Evolutionary conservation across 129 eudicot genomes (phyloP).

Genomic region (Gnaphalium uliginosum): DNA sequence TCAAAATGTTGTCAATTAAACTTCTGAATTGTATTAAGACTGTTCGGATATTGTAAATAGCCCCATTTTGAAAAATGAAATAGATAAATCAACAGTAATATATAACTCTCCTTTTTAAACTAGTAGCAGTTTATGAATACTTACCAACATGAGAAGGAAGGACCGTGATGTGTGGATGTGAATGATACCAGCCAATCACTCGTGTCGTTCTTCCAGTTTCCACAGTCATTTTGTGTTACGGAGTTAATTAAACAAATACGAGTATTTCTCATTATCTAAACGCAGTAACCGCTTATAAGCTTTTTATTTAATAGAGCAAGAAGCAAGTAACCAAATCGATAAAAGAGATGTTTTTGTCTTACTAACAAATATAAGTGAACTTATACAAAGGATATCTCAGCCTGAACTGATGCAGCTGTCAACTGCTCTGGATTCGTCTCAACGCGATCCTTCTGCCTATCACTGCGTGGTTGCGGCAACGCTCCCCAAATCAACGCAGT

Average conservation of each 20-base stretch:
- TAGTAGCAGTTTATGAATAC: slow-evolving; percentile 29
- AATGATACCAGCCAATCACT: slow-evolving; percentile 99
- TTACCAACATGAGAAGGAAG: slow-evolving; percentile 99
- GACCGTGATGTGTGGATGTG: slow-evolving; percentile 99
- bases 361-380: slow-evolving; percentile 19
- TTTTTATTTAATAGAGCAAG: not conserved
- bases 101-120: slow-evolving; percentile 3
- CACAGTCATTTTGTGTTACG: slow-evolving; percentile 78
- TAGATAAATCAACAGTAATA: slow-evolving; percentile 2
- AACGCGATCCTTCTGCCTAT: slow-evolving; percentile 92
- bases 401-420: slow-evolving; percentile 96
- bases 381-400: slow-evolving; percentile 84
- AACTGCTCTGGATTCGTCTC: slow-evolving; percentile 99
- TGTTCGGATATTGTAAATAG: not conserved
- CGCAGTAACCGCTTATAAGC: not conserved
- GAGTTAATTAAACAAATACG: slow-evolving; percentile 57
- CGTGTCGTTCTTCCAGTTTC: slow-evolving; percentile 89
- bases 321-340: not conserved
- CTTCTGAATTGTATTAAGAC: not conserved
- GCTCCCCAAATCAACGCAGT: slow-evolving; percentile 98
- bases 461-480: slow-evolving; percentile 91
- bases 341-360: not conserved
- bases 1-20: too few species aligned
- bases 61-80: not conserved
- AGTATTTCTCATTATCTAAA: slow-evolving; percentile 2